Evolutionary conservation across 108 stramenopile species (phyloP).

Genomic region (Schizochytrium sp.): DNA sequence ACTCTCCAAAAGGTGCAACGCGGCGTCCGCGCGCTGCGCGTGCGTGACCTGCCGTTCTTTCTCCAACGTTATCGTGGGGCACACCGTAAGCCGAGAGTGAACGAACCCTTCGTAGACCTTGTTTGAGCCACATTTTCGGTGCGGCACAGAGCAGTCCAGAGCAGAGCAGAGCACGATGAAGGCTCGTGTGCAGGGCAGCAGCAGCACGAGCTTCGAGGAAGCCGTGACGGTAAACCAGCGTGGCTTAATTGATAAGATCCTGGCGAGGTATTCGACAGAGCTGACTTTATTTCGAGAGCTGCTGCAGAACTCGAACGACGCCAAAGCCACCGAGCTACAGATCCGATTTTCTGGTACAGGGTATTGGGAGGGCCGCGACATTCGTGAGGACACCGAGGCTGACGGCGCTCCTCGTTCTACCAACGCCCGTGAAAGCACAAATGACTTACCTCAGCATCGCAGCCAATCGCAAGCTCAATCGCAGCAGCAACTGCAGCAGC

Average conservation of each 20-base stretch:
- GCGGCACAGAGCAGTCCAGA: too few relatives aligned
- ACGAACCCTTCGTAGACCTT: too few relatives aligned
- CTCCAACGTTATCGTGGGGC: too few relatives aligned
- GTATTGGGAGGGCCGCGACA: neutral
- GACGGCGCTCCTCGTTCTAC: neutral
- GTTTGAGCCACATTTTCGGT: too few relatives aligned
- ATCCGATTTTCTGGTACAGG: slow-evolving; percentile 56
- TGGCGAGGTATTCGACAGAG: slow-evolving; percentile 67
- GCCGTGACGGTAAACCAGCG: slow-evolving; percentile 73
- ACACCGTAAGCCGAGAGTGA: too few relatives aligned
- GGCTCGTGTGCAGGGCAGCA: neutral
- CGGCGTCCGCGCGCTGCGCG: too few relatives aligned
- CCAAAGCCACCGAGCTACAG: slow-evolving; percentile 64
- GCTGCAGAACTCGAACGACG: slow-evolving; percentile 73
- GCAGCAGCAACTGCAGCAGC: neutral
- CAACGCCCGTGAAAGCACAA: neutral
- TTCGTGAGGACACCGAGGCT: neutral
- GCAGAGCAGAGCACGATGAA: neutral
- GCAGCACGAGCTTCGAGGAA: slow-evolving; percentile 35
- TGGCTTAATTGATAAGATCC: slow-evolving; percentile 73
- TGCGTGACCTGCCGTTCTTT: too few relatives aligned
- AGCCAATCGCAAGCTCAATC: neutral
- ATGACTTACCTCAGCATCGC: neutral
- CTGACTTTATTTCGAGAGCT: slow-evolving; percentile 71
- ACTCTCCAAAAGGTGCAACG: too few relatives aligned